Percentiles rank a stretch among this genome's conserved stretches.
These are phyloP conservation scores for Fomitopsis schrenkii DNA, from an alignment of 1,284 basidiomycete genomes.

Conservation along the genomic window DNA sequence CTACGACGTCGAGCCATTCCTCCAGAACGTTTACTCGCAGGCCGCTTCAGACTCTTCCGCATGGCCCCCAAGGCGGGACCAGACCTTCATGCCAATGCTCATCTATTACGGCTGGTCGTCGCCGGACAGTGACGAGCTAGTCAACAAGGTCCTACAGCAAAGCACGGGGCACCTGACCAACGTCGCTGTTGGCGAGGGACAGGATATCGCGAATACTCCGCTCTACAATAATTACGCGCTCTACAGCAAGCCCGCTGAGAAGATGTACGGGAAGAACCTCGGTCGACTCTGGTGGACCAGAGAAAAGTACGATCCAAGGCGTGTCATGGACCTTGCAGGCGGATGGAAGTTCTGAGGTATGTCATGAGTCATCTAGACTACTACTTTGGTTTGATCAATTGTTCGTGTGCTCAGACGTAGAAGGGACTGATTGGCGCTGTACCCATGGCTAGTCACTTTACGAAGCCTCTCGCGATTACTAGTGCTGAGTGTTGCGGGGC, in stretches of 20 bases:
- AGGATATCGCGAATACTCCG: conserved; percentile 32
- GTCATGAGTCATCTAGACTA: no score
- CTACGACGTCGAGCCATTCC: conserved; percentile 56
- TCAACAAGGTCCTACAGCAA: conserved; percentile 35
- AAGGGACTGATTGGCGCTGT: no score
- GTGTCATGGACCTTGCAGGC: conserved; percentile 56
- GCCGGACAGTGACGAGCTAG: conserved; percentile 30
- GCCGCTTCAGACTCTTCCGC: conserved; percentile 32
- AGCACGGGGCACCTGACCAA: conserved; percentile 35
- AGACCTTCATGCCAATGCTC: conserved; percentile 40
- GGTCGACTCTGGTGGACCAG: conserved; percentile 35
- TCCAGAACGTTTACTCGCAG: conserved; percentile 39
- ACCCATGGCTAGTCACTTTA: no score
- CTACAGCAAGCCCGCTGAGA: conserved; percentile 37
- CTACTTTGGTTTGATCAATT: no score
- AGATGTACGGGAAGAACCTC: conserved; percentile 49
- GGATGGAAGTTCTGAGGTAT: conserved; percentile 36
- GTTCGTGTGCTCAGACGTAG: no score
- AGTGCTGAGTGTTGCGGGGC: no score
- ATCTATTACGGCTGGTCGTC: conserved; percentile 43
- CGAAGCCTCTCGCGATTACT: no score
- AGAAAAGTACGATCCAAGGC: conserved; percentile 39
- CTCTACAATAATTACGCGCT: conserved; percentile 50
- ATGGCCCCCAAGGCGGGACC: conserved; percentile 42
- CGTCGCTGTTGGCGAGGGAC: conserved; percentile 38